Percentiles rank a stretch among this genome's conserved stretches.
These are phyloP conservation scores for Pseudocercospora macadamiae DNA, from an alignment of 2,329 filamentous ascomycete species.

Conservation along the genomic window DNA sequence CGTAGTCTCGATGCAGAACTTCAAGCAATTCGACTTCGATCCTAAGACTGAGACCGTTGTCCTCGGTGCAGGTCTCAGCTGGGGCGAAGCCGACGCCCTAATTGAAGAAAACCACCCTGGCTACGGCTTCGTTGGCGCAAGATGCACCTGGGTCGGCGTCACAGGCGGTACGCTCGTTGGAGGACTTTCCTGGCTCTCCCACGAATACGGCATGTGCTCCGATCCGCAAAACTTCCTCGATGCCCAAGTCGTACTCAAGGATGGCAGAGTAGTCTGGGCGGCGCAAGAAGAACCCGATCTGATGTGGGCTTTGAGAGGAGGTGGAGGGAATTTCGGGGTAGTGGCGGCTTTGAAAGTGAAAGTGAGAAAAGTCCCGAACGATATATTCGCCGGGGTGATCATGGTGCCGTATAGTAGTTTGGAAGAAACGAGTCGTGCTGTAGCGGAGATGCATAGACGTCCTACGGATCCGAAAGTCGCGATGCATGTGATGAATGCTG, in stretches of 20 bases:
- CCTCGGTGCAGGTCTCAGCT: conserved; percentile 43
- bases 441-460: conserved; percentile 30
- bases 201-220: conserved; percentile 43
- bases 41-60: conserved; percentile 35
- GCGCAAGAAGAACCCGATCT: conserved; percentile 42
- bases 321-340: conserved; percentile 42
- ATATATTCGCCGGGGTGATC: conserved; percentile 31
- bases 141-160: conserved; percentile 46
- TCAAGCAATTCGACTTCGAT: conserved; percentile 43
- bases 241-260: conserved; percentile 42
- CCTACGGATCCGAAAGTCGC: conserved; percentile 36
- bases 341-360: conserved; percentile 36
- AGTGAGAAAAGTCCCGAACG: conserved; percentile 33
- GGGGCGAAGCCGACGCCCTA: conserved; percentile 43
- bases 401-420: conserved; percentile 29
- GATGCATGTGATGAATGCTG: conserved; percentile 35
- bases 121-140: conserved; percentile 42
- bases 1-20: conserved; percentile 42
- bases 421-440: conserved; percentile 25
- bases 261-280: conserved; percentile 45
- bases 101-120: conserved; percentile 40
- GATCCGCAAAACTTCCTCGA: conserved; percentile 48
- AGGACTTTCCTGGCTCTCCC: conserved; percentile 45
- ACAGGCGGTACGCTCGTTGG: conserved; percentile 42
- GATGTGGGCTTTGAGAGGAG: conserved; percentile 47